These are phyloP conservation scores for Candida vaughaniae DNA, from an alignment of 805 yeast genomes.

Conservation along the genomic window DNA sequence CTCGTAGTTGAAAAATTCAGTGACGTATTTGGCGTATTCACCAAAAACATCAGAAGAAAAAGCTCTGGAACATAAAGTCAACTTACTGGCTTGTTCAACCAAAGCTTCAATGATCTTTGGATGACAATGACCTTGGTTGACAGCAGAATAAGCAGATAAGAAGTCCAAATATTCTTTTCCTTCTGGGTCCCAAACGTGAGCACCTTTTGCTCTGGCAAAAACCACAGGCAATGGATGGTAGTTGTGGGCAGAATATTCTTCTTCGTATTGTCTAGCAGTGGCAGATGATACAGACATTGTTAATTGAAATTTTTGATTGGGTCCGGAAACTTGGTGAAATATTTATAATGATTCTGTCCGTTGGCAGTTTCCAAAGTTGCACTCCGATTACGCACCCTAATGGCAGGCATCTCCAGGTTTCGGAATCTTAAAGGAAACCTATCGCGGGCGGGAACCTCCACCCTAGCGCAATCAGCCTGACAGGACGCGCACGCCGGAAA, in stretches of 20 bases:
- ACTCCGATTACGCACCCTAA: background rate
- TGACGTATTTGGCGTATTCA: slow-evolving; percentile 78
- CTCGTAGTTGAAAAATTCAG: slow-evolving; percentile 88
- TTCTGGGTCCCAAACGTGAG: slow-evolving; percentile 97
- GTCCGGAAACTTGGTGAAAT: no score
- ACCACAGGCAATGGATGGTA: slow-evolving; percentile 97
- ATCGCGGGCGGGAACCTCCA: slow-evolving; percentile 2
- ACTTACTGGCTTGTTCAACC: slow-evolving; percentile 77
- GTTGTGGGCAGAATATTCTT: slow-evolving; percentile 89
- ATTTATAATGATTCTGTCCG: background rate
- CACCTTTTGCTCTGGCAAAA: slow-evolving; percentile 81
- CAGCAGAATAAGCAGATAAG: slow-evolving; percentile 93
- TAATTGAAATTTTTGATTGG: no score
- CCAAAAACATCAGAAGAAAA: slow-evolving; percentile 90
- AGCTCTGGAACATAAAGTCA: slow-evolving; percentile 90
- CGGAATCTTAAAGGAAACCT: slow-evolving; percentile 2
- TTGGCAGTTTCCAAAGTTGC: background rate
- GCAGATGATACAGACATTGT: slow-evolving; percentile 49
- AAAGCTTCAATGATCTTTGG: slow-evolving; percentile 86
- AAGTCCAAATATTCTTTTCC: slow-evolving; percentile 93
- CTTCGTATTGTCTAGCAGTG: slow-evolving; percentile 67
- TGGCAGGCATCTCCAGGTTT: background rate
- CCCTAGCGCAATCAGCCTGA: background rate
- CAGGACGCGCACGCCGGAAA: no score
- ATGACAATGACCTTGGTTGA: slow-evolving; percentile 97